These are phyloP conservation scores for Thelephora aurantiotincta DNA, from an alignment of 768 basidiomycete genomes.

Conservation along the genomic window DNA sequence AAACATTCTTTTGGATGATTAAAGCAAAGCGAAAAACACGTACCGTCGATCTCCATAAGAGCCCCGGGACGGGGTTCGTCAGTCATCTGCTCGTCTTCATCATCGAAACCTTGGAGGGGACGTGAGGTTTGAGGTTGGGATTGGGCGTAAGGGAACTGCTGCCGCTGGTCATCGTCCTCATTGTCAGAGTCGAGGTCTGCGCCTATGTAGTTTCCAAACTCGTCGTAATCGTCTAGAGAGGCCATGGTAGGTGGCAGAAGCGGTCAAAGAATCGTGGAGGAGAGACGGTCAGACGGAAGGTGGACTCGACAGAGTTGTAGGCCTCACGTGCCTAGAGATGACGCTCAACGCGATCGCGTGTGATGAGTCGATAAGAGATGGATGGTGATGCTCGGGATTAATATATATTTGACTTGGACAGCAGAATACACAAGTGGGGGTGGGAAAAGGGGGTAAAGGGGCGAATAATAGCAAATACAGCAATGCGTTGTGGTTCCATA, in stretches of 20 bases:
- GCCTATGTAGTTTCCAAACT: constrained; percentile 97
- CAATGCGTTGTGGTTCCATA: too few relatives aligned
- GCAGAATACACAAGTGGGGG: background rate
- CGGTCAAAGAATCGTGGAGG: too few relatives aligned
- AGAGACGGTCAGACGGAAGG: too few relatives aligned
- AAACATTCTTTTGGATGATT: background rate
- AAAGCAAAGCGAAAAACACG: constrained; percentile 10
- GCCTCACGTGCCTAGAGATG: background rate
- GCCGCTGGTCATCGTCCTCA: constrained; percentile 40
- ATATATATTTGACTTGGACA: too few relatives aligned
- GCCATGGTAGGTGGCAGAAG: constrained; percentile 23
- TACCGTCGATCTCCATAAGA: constrained; percentile 84
- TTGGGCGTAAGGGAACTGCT: constrained; percentile 24
- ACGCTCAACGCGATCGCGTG: too few relatives aligned
- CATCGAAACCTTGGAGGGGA: constrained; percentile 73
- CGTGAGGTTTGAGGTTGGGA: constrained; percentile 5
- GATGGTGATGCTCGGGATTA: too few relatives aligned
- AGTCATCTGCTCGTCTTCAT: constrained; percentile 39
- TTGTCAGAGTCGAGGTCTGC: constrained; percentile 89
- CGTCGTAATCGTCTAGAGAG: constrained; percentile 69
- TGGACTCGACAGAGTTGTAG: too few relatives aligned
- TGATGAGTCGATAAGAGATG: too few relatives aligned
- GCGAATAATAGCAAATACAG: too few relatives aligned
- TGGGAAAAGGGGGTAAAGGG: too few relatives aligned
- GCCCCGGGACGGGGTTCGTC: constrained; percentile 34